Evolutionary conservation across 257 asterid genomes (phyloP), one percentile per base, ranked within the genome.

Genomic region (Nicotiana noctiflora): DNA sequence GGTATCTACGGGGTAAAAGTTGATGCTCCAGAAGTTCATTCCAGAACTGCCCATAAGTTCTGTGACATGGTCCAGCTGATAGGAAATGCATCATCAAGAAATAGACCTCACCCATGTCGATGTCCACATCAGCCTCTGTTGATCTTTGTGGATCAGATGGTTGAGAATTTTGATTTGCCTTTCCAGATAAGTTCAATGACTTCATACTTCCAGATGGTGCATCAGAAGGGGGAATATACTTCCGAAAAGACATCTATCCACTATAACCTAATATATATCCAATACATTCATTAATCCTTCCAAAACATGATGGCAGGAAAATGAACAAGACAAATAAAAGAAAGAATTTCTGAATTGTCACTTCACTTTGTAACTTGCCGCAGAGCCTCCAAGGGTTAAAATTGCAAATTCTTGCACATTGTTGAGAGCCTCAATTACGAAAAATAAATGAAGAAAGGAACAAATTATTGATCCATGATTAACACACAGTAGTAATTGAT

Each of bases 21-120:
- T 93, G 97, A 91, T 93, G 92, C 89, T 95, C 99, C 81, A 91
- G 89, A 84, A 95, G 99, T 89, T 95, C 99, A 88, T 92, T 93
- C 99, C 97, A 92, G 78, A 95, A 84, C 87, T 93, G 98, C 81
- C 97, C 97, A 83, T 86, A 91, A 56, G 99, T 93, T 84, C 94
- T 89, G 89, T 91, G 97, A 86, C 97, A 92, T 62, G 97, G 99
- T 81, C 99, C 99, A 83, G 97, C 90, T 65, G 99, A 95, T 80
- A 95, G 90, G 87, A 95, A 95, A 91, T 95, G 99, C 98, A 95
- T 92, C 79, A 95, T 95, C 72, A 95, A 91, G 85, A 95, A 93
- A 86, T 92, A 93, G n/a, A 95, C 84, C 91, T 95, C 99, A 85
- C 94, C 88, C 85, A 93, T 90, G 86, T 95, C 97, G 80, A 92